A percentile compares a stretch with the other conserved stretches of the same genome.
Conservation (phyloP, 768 basidiomycete genomes). For the Pulveroboletus sp. region DNA sequence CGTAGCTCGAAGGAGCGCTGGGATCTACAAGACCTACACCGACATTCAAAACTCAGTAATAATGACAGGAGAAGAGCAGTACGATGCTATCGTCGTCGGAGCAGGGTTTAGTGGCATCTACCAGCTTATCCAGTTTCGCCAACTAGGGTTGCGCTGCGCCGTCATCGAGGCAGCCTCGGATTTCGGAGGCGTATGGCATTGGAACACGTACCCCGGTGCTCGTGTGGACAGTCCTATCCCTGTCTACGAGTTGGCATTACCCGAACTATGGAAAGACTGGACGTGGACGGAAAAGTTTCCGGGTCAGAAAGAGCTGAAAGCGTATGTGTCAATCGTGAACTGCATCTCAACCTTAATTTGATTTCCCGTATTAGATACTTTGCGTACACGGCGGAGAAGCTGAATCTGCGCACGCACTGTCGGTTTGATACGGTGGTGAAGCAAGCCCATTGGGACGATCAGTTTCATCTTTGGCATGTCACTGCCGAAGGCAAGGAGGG, state of each 20-base stretch:
- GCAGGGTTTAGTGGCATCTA: constrained; percentile 10
- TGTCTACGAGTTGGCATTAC: constrained; percentile 5
- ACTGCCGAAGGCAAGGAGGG: constrained; percentile 1
- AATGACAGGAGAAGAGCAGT: constrained; percentile 12
- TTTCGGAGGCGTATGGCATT: constrained; percentile 10
- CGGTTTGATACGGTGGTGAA: constrained; percentile 12
- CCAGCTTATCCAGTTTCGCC: constrained; percentile 9
- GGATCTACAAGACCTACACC: too few relatives aligned
- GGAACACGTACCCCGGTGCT: constrained; percentile 14
- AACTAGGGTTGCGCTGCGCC: constrained; percentile 7
- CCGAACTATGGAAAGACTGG: constrained; percentile 16
- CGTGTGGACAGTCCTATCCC: constrained; percentile 11
- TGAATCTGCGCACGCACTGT: constrained; percentile 10
- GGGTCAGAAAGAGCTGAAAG: constrained; percentile 6
- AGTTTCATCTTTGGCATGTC: constrained; percentile 6
- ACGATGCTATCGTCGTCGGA: constrained; percentile 8
- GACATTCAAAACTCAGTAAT: too few relatives aligned
- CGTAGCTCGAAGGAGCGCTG: too few relatives aligned
- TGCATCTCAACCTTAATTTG: too few relatives aligned
- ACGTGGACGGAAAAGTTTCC: constrained; percentile 11
- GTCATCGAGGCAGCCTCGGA: constrained; percentile 6
- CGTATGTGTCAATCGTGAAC: neutral
- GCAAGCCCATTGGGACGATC: constrained; percentile 9
- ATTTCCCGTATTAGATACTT: constrained; percentile 2
- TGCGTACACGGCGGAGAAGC: constrained; percentile 7